phyloP scores from a whole-genome alignment of 2,329 filamentous ascomycete genomes.

The Sporothrix brasiliensis region DNA sequence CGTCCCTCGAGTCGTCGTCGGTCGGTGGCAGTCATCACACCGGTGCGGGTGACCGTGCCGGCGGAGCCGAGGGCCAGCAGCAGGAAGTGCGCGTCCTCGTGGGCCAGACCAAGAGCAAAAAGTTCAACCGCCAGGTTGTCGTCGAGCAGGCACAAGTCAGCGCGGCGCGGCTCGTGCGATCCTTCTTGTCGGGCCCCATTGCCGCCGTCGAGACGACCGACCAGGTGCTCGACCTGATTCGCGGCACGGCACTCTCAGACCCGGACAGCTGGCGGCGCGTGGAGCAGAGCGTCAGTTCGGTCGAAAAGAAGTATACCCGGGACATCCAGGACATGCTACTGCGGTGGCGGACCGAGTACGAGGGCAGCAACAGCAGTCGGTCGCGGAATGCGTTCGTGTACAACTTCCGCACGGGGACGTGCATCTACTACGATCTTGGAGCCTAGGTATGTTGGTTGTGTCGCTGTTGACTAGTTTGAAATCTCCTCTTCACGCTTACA shows the following conservation, averaged over 20 bases:
- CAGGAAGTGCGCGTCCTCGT: constrained; percentile 85
- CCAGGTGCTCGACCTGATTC: constrained; percentile 74
- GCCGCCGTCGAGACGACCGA: constrained; percentile 88
- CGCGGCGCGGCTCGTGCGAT: constrained; percentile 65
- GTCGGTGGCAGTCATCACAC: constrained; percentile 35
- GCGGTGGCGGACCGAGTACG: constrained; percentile 63
- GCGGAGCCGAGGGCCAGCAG: constrained; percentile 39
- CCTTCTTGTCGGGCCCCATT: constrained; percentile 76
- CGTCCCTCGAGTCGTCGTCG: constrained; percentile 36
- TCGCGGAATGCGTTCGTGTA: constrained; percentile 82
- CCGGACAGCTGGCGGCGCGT: constrained; percentile 80
- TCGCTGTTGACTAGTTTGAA: neutral
- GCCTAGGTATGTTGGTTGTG: constrained; percentile 40
- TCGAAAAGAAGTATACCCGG: constrained; percentile 77
- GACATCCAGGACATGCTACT: constrained; percentile 78
- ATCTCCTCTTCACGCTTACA: constrained; percentile 7
- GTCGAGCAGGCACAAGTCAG: constrained; percentile 73
- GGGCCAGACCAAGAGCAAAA: constrained; percentile 82
- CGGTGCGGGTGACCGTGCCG: constrained; percentile 22
- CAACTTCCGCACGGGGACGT: constrained; percentile 83
- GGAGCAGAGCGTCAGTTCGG: constrained; percentile 75
- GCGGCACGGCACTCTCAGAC: constrained; percentile 74
- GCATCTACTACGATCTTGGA: constrained; percentile 81
- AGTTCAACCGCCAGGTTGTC: constrained; percentile 83
- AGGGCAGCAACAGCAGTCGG: constrained; percentile 47